Base-by-base conservation (phyloP, 2,329 filamentous ascomycete genomes). In the Byssothecium circinans region DNA sequence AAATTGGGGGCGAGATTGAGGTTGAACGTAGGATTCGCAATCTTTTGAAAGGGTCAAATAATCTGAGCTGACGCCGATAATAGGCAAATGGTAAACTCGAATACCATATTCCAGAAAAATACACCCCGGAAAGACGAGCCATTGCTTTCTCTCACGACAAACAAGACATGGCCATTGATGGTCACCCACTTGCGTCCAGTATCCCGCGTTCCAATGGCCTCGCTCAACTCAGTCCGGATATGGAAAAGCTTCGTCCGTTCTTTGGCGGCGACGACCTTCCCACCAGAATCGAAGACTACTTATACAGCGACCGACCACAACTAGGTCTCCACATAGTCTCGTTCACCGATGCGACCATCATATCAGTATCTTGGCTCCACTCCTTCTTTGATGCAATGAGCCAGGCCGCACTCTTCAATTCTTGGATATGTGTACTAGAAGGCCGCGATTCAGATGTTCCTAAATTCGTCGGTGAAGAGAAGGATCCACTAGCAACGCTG, bases 1-100 rank as follows among this genome's bases (percentile, higher is more conserved):
- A 76, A 76, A 49, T 53, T 80, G 1, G 76, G 75, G 0, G 78
- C 75, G 5, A 68, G 77, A 4, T 51, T 79, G 22, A 63, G 75
- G 23, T 43, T 62, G 30, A 75, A 72, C 50, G 75, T 76, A 62
- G 37, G 49, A 57, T 35, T 33, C 11, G 8, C 34, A 12, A 17
- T 23, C 23, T 17, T 6, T 5, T 22, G 20, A 19, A 36, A 36
- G 10, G n/a, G 2, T 11, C 15, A 17, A 10, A 33, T 17, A 44
- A 43, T n/a, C 7, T 55, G 34, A 64, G 45, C 14, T 43, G 53
- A 20, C 60, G 54, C 6, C n/a, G n/a, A 43, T 8, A 15, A 45
- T 17, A 57, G 52, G 27, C 38, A 5, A 15, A 43, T 10, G 47
- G 44, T 3, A 60, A 59, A 40, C 62, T 77, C 2, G 74, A 76